A percentile compares a stretch with the other conserved stretches of the same genome.
Conservation (phyloP, 1,139 yeast species). For the Debaryomyces nepalensis region DNA sequence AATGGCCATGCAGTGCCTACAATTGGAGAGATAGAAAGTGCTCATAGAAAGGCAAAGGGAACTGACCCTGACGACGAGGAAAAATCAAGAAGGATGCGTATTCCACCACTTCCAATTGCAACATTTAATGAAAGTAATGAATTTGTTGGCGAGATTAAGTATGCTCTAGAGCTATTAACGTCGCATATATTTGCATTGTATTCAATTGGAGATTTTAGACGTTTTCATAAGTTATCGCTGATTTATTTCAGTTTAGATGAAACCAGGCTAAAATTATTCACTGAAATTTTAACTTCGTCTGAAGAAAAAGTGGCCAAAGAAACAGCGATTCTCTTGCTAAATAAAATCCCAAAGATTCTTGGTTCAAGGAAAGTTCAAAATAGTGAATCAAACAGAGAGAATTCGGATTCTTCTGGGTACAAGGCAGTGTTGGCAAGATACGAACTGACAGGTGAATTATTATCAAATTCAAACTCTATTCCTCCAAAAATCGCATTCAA, state of each 20-base stretch:
- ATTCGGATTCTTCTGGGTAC: conserved; percentile 74
- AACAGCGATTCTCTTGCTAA: conserved; percentile 62
- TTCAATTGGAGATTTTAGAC: conserved; percentile 68
- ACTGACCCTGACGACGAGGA: conserved; percentile 20
- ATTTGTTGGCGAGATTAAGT: conserved; percentile 59
- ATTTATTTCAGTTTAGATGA: conserved; percentile 66
- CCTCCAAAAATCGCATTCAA: conserved; percentile 70
- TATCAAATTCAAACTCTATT: conserved; percentile 42
- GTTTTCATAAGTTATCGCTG: conserved; percentile 57
- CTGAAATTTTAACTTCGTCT: conserved; percentile 59
- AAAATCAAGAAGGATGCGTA: conserved; percentile 15
- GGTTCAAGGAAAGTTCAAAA: conserved; percentile 51
- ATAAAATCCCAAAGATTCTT: conserved; percentile 71
- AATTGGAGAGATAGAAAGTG: conserved; percentile 47
- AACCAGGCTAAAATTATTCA: conserved; percentile 60
- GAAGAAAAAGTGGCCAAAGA: conserved; percentile 63
- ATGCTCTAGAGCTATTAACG: conserved; percentile 59
- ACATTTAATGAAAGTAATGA: conserved; percentile 13
- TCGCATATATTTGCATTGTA: conserved; percentile 72
- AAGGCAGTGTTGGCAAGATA: conserved; percentile 73
- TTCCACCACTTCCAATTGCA: conserved; percentile 15
- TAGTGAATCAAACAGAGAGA: conserved; percentile 47
- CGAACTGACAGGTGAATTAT: conserved; percentile 63
- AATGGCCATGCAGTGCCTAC: conserved; percentile 46
- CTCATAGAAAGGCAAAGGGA: conserved; percentile 36